Base-by-base conservation (phyloP, 352 stramenopile species). In the Globisporangium spiculum region DNA sequence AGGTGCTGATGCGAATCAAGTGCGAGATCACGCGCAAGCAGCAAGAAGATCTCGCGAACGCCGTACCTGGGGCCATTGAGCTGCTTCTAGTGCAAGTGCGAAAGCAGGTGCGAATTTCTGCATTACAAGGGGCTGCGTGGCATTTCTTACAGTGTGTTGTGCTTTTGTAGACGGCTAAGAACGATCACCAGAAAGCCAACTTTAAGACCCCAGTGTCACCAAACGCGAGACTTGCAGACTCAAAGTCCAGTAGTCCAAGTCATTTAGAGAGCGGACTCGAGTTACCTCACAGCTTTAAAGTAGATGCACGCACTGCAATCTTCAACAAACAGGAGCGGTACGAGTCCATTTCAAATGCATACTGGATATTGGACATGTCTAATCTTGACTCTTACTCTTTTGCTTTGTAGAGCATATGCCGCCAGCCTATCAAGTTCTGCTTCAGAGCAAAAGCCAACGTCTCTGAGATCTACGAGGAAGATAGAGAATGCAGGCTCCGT, bases 1-100 rank as follows among this genome's bases (percentile, higher is more conserved):
- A 84, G 63, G 76, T 86, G 14, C 65, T 88, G n/a, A 69, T 54
- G 22, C 71, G 76, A 27, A 72, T 84, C 36, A 81, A 81, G 59
- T 84, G 76, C 64, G 76, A 80, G 36, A 71, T 84, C 52, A 77
- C 80, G 1, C 60, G 36, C 30, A 79, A 81, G 46, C 75, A 82
- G 5, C 79, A 86, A 24, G 70, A 84, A 65, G 76, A 84, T 60
- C 62, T 88, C 1, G 76, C 80, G 1, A 74, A 77, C 34, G 78
- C 72, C 10, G 68, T 78, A 0, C 75, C 78, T n/a, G 75, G 78
- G 4, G 75, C 75, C 1, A 81, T 88, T 32, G 71, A 80, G 44
- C 22, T 79, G 16, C 61, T 86, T 22, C 68, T 86, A 12, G 67
- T 76, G 9, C 80, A 79, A 68, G 75, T 83, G 6, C 83, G 81